Percentiles rank a stretch among this genome's conserved stretches.
Conservation (phyloP, 495 filamentous ascomycete genomes). For the Rhypophila decipiens region DNA sequence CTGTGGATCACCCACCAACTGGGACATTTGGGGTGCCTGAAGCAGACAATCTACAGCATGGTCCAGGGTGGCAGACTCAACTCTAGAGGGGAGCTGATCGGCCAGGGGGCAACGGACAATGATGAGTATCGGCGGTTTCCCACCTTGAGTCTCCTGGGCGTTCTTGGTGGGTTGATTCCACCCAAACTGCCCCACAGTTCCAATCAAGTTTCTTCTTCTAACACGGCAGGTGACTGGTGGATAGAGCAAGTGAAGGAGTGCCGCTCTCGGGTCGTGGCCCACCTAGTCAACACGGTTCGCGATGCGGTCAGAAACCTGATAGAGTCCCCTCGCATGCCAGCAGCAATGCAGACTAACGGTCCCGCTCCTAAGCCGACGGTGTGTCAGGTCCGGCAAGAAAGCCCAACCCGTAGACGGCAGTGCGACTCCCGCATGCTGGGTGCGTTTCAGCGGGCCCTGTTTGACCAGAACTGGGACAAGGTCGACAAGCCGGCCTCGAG, state of each 20-base stretch:
- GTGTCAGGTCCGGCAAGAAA: background rate
- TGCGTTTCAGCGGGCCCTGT: background rate
- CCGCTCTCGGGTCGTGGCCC: background rate
- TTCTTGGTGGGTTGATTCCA: slow-evolving; percentile 1
- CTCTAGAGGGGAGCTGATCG: slow-evolving; percentile 1
- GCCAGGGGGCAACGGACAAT: background rate
- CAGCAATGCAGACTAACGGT: background rate
- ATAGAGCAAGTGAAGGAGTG: background rate
- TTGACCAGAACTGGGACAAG: background rate
- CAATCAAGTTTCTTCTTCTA: background rate
- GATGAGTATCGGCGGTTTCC: background rate
- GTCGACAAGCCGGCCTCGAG: background rate
- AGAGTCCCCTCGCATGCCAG: background rate
- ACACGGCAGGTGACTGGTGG: background rate
- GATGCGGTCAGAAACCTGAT: background rate
- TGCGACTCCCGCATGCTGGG: slow-evolving; percentile 2
- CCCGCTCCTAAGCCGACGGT: background rate
- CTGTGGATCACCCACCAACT: slow-evolving; percentile 5
- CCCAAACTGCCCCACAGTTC: too few species aligned
- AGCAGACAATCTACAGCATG: slow-evolving; percentile 9
- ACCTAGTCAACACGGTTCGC: background rate
- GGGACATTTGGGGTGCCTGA: slow-evolving; percentile 5
- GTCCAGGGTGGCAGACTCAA: background rate
- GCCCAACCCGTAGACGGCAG: background rate
- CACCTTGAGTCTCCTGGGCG: background rate